Evolutionary conservation across 495 filamentous ascomycete genomes (phyloP).

Genomic region (Penicillium coffeae): DNA sequence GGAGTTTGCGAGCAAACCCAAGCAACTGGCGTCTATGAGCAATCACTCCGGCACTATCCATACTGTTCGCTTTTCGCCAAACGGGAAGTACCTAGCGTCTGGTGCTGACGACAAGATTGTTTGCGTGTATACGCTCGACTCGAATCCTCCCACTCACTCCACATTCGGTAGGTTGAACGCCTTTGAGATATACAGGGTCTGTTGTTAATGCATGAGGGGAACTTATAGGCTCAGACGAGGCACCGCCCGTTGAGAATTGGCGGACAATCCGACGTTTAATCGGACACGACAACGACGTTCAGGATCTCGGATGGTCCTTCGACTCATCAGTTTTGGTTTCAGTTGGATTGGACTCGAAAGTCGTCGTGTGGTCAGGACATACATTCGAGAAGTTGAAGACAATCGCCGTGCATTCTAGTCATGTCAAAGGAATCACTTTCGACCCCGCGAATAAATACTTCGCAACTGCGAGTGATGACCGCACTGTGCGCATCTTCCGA

Average conservation of each 20-base stretch:
- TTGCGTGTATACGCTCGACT: conserved; percentile 88
- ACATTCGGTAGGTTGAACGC: conserved; percentile 63
- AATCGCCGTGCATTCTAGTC: conserved; percentile 84
- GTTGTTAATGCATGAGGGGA: not conserved
- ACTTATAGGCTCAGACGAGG: conserved; percentile 72
- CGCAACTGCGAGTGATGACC: conserved; percentile 94
- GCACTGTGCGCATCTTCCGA: conserved; percentile 93
- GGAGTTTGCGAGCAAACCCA: conserved; percentile 66
- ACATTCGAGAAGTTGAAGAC: conserved; percentile 98
- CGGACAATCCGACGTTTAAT: conserved; percentile 87
- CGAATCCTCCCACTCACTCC: conserved; percentile 67
- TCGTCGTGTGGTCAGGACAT: conserved; percentile 95
- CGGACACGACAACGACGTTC: conserved; percentile 97
- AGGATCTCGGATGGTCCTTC: conserved; percentile 95
- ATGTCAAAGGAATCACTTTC: conserved; percentile 98
- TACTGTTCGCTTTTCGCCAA: conserved; percentile 91
- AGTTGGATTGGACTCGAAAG: conserved; percentile 94
- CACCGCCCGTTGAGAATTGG: conserved; percentile 94
- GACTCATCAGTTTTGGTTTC: conserved; percentile 95
- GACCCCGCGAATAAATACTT: conserved; percentile 99
- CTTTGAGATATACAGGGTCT: conserved; percentile 1
- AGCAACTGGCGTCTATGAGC: conserved; percentile 95
- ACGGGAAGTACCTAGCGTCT: conserved; percentile 88
- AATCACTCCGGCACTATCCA: conserved; percentile 97
- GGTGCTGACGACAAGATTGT: conserved; percentile 98